Conservation (phyloP, 169 alveolate genomes). For the Plasmodium coatneyi region DNA sequence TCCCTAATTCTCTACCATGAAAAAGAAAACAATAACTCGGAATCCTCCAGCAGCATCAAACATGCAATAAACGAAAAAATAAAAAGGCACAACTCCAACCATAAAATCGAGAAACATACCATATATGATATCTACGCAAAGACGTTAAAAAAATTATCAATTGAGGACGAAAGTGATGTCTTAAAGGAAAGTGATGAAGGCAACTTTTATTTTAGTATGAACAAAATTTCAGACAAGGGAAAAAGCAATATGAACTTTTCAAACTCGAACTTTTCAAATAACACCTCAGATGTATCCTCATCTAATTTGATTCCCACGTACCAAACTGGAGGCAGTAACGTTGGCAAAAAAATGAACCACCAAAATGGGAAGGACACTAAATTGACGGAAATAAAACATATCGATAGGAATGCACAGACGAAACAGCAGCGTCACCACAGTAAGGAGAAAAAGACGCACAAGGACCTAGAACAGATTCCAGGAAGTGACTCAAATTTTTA, state of each 20-base stretch:
- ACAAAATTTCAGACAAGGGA: conserved; percentile 22
- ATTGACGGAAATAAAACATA: neutral
- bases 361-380: conserved; percentile 25
- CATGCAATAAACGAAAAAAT: conserved; percentile 26
- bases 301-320: conserved; percentile 9
- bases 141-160: conserved; percentile 50
- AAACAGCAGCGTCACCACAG: neutral
- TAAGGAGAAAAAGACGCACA: neutral
- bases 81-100: conserved; percentile 22
- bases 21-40: conserved; percentile 21
- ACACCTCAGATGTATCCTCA: conserved; percentile 26
- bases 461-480: neutral
- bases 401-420: neutral
- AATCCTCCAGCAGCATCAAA: conserved; percentile 11
- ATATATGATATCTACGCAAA: conserved; percentile 59
- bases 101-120: conserved; percentile 42
- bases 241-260: conserved; percentile 10
- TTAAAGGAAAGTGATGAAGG: conserved; percentile 22
- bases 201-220: neutral
- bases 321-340: neutral
- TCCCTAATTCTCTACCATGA: conserved; percentile 67
- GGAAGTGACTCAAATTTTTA: neutral
- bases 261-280: conserved; percentile 12
- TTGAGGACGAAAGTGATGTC: conserved; percentile 32
- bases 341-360: neutral